phyloP scores from a whole-genome alignment of 768 basidiomycete genomes.

The Panus rudis region DNA sequence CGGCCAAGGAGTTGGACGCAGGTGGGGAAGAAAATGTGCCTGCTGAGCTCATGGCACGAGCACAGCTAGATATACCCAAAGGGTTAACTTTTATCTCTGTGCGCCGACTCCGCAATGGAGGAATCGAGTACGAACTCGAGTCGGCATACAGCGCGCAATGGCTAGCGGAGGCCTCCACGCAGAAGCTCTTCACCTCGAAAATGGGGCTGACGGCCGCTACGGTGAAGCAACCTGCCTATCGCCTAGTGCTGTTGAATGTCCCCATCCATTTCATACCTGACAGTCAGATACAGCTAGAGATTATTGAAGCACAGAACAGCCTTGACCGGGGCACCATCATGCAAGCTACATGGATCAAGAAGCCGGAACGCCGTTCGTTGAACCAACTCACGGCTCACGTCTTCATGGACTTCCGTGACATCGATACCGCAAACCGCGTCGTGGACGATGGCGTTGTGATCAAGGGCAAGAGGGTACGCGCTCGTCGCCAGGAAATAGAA shows the following conservation, averaged over 20 bases:
- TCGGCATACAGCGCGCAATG: conserved; percentile 11
- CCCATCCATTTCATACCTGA: conserved; percentile 13
- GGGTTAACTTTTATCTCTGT: too few species aligned
- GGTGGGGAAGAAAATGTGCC: neutral
- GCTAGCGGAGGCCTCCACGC: too few species aligned
- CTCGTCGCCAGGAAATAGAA: conserved; percentile 14
- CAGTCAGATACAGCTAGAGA: neutral
- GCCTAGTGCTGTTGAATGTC: conserved; percentile 11
- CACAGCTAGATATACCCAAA: too few species aligned
- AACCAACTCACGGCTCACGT: conserved; percentile 20
- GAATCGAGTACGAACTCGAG: conserved; percentile 12
- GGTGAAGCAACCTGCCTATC: too few species aligned
- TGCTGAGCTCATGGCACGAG: neutral
- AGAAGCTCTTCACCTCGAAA: too few species aligned
- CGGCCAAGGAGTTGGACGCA: too few species aligned
- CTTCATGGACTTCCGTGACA: conserved; percentile 14
- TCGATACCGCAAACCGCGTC: conserved; percentile 19
- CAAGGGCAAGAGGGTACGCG: conserved; percentile 7
- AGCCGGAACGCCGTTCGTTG: conserved; percentile 3
- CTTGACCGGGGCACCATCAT: conserved; percentile 5
- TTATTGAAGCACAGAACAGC: conserved; percentile 13
- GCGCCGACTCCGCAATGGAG: conserved; percentile 7
- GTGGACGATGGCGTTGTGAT: conserved; percentile 18
- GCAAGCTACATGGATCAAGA: conserved; percentile 22
- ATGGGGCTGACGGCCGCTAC: too few species aligned